Conservation (phyloP, 345 rosid species). For the Kernera saxatilis region DNA sequence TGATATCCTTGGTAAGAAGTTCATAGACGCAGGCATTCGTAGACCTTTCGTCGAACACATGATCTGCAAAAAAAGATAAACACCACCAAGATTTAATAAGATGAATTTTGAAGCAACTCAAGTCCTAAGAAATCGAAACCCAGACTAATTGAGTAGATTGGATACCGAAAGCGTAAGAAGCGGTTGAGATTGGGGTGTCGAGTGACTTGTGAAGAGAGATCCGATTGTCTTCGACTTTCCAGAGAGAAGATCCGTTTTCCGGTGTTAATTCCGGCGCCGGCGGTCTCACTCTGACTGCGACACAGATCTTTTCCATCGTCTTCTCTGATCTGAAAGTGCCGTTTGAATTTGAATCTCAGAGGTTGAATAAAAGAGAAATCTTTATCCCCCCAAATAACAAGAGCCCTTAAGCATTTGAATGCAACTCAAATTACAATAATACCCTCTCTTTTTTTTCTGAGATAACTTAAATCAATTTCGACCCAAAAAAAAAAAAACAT, state of each 20-base stretch:
- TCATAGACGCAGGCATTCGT: conserved; percentile 62
- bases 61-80: conserved; percentile 41
- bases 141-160: neutral
- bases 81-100: neutral
- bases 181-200: conserved; percentile 64
- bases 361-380: neutral
- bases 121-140: neutral
- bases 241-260: conserved; percentile 30
- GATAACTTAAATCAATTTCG: too few species aligned
- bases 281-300: conserved; percentile 81
- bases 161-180: conserved; percentile 73
- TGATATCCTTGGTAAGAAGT: conserved; percentile 73
- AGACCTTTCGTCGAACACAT: conserved; percentile 68
- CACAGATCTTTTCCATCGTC: conserved; percentile 87
- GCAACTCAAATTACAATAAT: conserved; percentile 6
- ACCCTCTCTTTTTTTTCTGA: conserved; percentile 14
- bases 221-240: conserved; percentile 56
- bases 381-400: neutral
- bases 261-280: conserved; percentile 42
- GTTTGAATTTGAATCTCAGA: conserved; percentile 24
- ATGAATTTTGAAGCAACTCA: neutral
- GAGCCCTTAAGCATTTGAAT: conserved; percentile 5
- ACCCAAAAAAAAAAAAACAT: too few species aligned
- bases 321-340: conserved; percentile 11
- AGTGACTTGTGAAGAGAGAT: conserved; percentile 69